Evolutionary conservation across 1,284 basidiomycete genomes (phyloP).

Genomic region (Papiliotrema nemorosa): DNA sequence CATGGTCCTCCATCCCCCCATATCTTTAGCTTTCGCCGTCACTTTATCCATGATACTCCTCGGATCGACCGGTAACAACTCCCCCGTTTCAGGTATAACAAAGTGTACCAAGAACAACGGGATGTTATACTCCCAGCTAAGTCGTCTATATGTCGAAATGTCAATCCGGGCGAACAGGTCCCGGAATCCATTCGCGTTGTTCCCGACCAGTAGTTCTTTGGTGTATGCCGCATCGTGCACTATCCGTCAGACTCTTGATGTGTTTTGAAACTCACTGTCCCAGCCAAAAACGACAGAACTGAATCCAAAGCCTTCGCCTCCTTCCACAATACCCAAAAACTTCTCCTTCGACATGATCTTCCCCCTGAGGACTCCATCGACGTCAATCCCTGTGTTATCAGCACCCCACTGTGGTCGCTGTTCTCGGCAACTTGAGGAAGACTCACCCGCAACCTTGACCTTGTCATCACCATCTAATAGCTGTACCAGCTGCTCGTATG

Average conservation of each 20-base stretch:
- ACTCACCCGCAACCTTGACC: conserved; percentile 82
- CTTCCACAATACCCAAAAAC: conserved; percentile 75
- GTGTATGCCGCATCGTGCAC: conserved; percentile 75
- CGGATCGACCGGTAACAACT: conserved; percentile 76
- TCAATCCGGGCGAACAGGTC: conserved; percentile 83
- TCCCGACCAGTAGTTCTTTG: conserved; percentile 82
- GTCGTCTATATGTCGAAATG: conserved; percentile 78
- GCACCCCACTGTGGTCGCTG: background rate
- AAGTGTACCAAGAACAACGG: conserved; percentile 93
- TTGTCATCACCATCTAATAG: conserved; percentile 67
- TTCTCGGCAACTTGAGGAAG: background rate
- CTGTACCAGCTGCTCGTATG: conserved; percentile 3
- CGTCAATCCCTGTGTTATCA: conserved; percentile 55
- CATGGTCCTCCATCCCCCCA: conserved; percentile 59
- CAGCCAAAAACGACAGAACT: conserved; percentile 74
- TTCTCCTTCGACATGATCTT: conserved; percentile 94
- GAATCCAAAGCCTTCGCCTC: conserved; percentile 83
- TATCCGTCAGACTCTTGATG: conserved; percentile 7
- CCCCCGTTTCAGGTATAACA: conserved; percentile 72
- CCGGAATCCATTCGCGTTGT: conserved; percentile 83
- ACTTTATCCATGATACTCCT: conserved; percentile 68
- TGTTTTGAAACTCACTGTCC: conserved; percentile 37
- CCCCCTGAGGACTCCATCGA: conserved; percentile 91
- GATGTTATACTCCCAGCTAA: conserved; percentile 88
- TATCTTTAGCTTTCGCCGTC: conserved; percentile 50